A percentile compares a stretch with the other conserved stretches of the same genome.
Evolutionary conservation across 768 basidiomycete species (phyloP).

Genomic region (Suillus clintonianus): DNA sequence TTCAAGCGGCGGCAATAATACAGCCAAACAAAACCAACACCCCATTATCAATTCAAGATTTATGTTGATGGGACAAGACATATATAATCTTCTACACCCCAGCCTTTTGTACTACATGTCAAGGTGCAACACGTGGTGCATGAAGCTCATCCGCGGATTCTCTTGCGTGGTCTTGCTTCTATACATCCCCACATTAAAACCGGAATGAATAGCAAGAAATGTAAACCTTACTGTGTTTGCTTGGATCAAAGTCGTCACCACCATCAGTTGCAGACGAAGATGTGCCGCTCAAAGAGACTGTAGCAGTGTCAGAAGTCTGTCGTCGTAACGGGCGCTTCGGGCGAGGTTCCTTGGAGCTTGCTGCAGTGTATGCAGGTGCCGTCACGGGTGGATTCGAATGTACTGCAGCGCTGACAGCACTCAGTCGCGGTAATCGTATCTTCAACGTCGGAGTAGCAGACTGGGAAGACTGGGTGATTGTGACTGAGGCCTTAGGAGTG

Average conservation of each 20-base stretch:
- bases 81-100: background rate
- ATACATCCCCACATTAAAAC: background rate
- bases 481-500: constrained; percentile 36
- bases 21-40: background rate
- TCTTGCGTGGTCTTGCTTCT: background rate
- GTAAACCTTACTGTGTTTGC: constrained; percentile 29
- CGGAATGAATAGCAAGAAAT: background rate
- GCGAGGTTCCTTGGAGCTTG: constrained; percentile 24
- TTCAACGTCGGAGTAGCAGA: constrained; percentile 36
- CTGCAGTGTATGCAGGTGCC: constrained; percentile 24
- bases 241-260: constrained; percentile 24
- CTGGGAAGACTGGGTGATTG: constrained; percentile 32
- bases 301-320: constrained; percentile 23
- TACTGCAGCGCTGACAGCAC: constrained; percentile 27
- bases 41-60: background rate
- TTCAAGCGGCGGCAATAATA: no score
- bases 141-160: background rate
- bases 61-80: background rate
- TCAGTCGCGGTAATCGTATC: constrained; percentile 33
- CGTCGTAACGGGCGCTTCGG: constrained; percentile 28
- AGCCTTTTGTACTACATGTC: background rate
- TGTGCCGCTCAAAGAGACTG: constrained; percentile 32
- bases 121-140: background rate
- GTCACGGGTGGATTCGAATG: constrained; percentile 22
- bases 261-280: constrained; percentile 32